Evolutionary conservation across 2,329 filamentous ascomycete species (phyloP).

Genomic region (Neurospora sp.): DNA sequence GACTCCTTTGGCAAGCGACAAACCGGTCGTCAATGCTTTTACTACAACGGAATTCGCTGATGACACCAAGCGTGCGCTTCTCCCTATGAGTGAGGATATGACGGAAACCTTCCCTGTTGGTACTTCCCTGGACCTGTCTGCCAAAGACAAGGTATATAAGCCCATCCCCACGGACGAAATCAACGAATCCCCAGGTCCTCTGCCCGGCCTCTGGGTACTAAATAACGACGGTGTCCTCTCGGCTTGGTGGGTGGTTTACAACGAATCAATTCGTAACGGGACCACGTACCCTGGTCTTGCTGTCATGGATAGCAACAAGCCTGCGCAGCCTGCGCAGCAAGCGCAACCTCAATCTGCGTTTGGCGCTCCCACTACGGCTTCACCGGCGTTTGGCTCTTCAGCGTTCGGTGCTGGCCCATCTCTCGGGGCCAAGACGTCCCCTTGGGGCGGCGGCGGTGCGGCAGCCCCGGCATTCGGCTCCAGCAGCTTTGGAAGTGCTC

Average conservation of each 20-base stretch:
- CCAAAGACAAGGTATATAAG: conserved; percentile 64
- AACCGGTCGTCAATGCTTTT: conserved; percentile 57
- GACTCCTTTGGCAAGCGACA: conserved; percentile 51
- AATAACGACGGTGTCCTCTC: conserved; percentile 82
- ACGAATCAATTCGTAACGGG: conserved; percentile 68
- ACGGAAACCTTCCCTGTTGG: conserved; percentile 73
- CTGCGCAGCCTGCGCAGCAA: conserved; percentile 24
- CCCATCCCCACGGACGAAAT: conserved; percentile 72
- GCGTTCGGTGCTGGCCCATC: conserved; percentile 37
- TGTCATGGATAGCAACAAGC: conserved; percentile 26
- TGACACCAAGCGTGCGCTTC: conserved; percentile 63
- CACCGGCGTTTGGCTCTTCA: conserved; percentile 35
- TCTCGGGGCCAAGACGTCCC: conserved; percentile 41
- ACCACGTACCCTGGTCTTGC: conserved; percentile 64
- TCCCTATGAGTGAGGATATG: conserved; percentile 59
- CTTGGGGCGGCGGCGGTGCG: conserved; percentile 33
- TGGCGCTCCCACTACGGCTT: conserved; percentile 13
- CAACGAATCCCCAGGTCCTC: conserved; percentile 64
- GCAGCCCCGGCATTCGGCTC: conserved; percentile 18
- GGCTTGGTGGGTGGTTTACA: conserved; percentile 87
- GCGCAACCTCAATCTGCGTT: conserved; percentile 18
- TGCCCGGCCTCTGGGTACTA: conserved; percentile 75
- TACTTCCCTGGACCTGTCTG: conserved; percentile 72
- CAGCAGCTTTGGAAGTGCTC: conserved; percentile 15
- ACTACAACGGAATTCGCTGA: conserved; percentile 62